phyloP scores from a whole-genome alignment of 2,329 filamentous ascomycete species.

The Fusarium illudens region DNA sequence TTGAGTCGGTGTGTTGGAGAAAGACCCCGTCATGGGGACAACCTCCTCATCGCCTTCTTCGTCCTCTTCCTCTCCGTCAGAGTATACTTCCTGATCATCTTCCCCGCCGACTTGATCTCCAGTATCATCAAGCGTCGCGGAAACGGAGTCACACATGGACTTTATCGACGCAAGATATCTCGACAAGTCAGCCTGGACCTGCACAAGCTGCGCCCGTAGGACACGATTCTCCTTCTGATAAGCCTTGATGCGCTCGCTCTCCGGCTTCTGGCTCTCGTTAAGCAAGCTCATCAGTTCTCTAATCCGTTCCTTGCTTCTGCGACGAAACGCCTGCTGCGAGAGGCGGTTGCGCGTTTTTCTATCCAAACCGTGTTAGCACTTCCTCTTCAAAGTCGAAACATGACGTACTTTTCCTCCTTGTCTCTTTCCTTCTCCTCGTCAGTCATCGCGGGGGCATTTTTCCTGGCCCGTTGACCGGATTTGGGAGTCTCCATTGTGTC shows the following conservation, averaged over 20 bases:
- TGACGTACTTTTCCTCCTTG: constrained; percentile 19
- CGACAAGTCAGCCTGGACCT: constrained; percentile 42
- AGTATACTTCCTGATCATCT: no score
- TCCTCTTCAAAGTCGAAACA: not conserved
- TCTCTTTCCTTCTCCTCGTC: not conserved
- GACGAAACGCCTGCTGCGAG: constrained; percentile 45
- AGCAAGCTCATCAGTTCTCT: constrained; percentile 38
- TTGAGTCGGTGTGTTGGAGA: not conserved
- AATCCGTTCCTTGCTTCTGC: constrained; percentile 42
- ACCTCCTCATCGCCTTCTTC: not conserved
- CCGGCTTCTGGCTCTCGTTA: constrained; percentile 34
- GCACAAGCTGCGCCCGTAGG: constrained; percentile 40
- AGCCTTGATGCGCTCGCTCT: constrained; percentile 35
- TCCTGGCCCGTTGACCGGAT: not conserved
- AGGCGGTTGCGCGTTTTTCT: constrained; percentile 47
- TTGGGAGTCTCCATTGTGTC: constrained; percentile 13
- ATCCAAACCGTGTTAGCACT: not conserved
- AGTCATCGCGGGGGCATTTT: not conserved
- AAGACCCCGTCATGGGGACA: not conserved
- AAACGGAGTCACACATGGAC: constrained; percentile 36
- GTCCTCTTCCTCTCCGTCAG: not conserved
- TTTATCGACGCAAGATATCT: constrained; percentile 40
- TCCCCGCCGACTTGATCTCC: not conserved
- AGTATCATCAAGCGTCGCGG: constrained; percentile 37
- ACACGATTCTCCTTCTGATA: constrained; percentile 41